Base-by-base conservation (phyloP, 225 moss, liverwort and hornwort species). In the Pseudisothecium myosuroides region DNA sequence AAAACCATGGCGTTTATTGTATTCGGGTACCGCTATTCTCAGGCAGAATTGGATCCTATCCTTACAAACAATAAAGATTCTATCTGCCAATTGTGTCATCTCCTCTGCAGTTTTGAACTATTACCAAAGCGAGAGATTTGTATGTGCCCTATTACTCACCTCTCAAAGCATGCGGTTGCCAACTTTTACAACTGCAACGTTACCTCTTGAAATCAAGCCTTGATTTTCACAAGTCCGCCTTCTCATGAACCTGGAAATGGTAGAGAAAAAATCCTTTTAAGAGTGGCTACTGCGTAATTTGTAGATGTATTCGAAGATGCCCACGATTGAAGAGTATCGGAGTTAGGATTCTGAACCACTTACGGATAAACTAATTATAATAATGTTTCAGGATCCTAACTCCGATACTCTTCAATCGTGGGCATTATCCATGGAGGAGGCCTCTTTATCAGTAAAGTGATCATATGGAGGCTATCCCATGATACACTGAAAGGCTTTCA, bases 51-150 rank as follows among this genome's bases (percentile, higher is more conserved):
- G 81, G 78, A 86, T 83, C 79, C 36, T 88, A 69, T 86, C 72
- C 54, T 59, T 91, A 61, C 59, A 86, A 79, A 60, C 84, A 92
- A 89, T 91, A 92, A 91, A 89, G 89, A 87, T 71, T 87, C 76
- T 62, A 24, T 58, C 56, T 92, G 88, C 55, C 75, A n/a, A 76
- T 29, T 81, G 31, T 82, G 18, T 83, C 58, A 39, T 81, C 56
- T 67, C 15, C 80, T 77, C 69, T 81, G 36, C 67, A 76, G 20
- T 55, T 81, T 66, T 69, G 67, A 65, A 75, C 26, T 78, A 28
- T 41, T 77, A 23, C 55, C 45, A 50, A 52, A 76, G 28, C 56
- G 76, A 54, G 77, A 89, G 60, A 49, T 28, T 21, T 68, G 76
- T 54, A 49, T 62, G 45, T 71, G 36, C 28, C 23, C 45, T 37